Evolutionary conservation across 2,329 filamentous ascomycete species (phyloP), one percentile per base, ranked within the genome.

Genomic region (Diaporthe destruens): DNA sequence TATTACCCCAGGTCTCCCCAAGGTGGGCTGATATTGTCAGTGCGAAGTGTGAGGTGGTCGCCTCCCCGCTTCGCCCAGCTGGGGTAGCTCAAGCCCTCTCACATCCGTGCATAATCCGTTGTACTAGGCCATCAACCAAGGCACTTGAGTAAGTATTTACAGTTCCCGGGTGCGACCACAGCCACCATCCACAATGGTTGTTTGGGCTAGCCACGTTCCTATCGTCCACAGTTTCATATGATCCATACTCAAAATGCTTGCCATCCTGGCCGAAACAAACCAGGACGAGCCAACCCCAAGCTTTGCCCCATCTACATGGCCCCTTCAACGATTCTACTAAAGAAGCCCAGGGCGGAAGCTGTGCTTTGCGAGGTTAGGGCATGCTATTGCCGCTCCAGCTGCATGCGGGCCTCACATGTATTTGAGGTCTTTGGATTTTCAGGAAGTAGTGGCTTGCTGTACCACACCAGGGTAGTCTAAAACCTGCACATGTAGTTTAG

Each of bases 61-160:
- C 6, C 44, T 56, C 61, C 61, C 61, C 47, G 47, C 61, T 29
- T 51, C 47, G 25, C 32, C 29, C n/a, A 39, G 61, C n/a, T 66
- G 32, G 29, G 44, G 34, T 66, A 3, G 44, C 61, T 36, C 61
- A 65, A 65, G 61, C 47, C 47, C 36, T 42, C 39, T 36, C 44
- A 25, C 23, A 25, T 66, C 61, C 61, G 29, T 53, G 61, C 61
- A 66, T 53, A 32, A 65, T 39, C 32, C 47, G 47, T 51, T n/a
- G 5, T 66, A 36, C 61, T 20, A 18, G 25, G 61, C 20, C n/a
- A 53, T 51, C 36, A 53, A 12, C 47, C 47, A 51, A 66, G 61
- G 61, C 18, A 16, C 11, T 5, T 36, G 11, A 6, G 11, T 49
- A 66, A 6, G 11, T 49, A 66, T 53, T 39, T 29, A 39, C 47